phyloP scores from a whole-genome alignment of 148 eudicot genomes.

The Cornus controversa region DNA sequence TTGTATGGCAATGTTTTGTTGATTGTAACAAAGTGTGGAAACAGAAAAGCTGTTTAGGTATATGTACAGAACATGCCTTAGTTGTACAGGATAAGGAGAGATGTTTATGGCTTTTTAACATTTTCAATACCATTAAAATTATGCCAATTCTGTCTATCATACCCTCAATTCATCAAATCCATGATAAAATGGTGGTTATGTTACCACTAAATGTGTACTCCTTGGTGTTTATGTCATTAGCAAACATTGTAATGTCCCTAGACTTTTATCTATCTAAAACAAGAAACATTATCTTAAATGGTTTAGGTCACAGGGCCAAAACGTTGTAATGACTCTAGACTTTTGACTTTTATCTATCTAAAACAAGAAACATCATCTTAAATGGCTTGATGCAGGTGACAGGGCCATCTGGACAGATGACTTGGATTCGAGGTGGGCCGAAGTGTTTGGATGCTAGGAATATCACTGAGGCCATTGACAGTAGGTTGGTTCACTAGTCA shows the following conservation, averaged over 20 bases:
- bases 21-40: neutral
- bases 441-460: slow-evolving; percentile 61
- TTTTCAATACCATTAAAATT: neutral
- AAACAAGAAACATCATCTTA: neutral
- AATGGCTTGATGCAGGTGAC: slow-evolving; percentile 49
- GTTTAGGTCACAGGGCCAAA: slow-evolving; percentile 83
- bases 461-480: slow-evolving; percentile 74
- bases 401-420: slow-evolving; percentile 98
- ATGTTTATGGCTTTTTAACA: neutral
- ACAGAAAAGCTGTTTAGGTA: neutral
- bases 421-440: slow-evolving; percentile 93
- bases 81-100: neutral
- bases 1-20: neutral
- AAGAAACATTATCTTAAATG: slow-evolving; percentile 4
- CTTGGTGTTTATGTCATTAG: neutral
- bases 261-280: neutral
- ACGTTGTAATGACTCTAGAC: too few species aligned
- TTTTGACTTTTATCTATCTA: neutral
- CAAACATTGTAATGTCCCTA: neutral
- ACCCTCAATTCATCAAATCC: neutral
- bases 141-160: neutral
- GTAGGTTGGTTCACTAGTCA: slow-evolving; percentile 36
- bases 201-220: too few species aligned
- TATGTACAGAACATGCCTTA: neutral
- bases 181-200: neutral